Percentiles rank a stretch among this genome's conserved stretches.
Evolutionary conservation across 345 rosid genomes (phyloP).

Genomic region (Lagerstroemia speciosa): DNA sequence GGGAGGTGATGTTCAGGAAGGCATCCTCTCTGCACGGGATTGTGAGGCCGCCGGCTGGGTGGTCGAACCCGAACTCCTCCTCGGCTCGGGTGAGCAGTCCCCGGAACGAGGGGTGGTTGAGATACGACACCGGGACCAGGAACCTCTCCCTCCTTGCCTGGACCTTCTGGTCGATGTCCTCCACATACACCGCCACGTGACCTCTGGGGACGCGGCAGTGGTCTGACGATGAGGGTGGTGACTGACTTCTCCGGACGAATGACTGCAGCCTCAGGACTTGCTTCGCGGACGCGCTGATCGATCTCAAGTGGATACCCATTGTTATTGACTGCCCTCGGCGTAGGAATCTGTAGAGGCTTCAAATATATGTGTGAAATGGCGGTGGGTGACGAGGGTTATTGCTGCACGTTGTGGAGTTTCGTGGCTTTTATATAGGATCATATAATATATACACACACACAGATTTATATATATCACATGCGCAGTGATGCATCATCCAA

Average conservation of each 20-base stretch:
- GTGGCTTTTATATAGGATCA: not conserved
- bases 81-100: slow-evolving; percentile 24
- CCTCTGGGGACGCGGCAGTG: slow-evolving; percentile 29
- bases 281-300: slow-evolving; percentile 25
- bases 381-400: not conserved
- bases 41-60: slow-evolving; percentile 43
- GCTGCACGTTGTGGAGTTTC: not conserved
- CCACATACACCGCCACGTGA: slow-evolving; percentile 36
- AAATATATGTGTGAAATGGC: not conserved
- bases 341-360: not conserved
- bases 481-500: no score
- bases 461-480: no score
- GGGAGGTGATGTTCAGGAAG: slow-evolving; percentile 26
- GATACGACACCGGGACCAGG: slow-evolving; percentile 30
- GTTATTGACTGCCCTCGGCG: not conserved
- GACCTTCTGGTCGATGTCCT: slow-evolving; percentile 26
- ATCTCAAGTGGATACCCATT: slow-evolving; percentile 24
- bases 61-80: slow-evolving; percentile 36
- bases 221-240: not conserved
- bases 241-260: slow-evolving; percentile 13
- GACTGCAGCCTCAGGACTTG: slow-evolving; percentile 28
- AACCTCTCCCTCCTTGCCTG: slow-evolving; percentile 17
- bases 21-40: slow-evolving; percentile 35
- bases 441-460: not conserved
- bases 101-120: slow-evolving; percentile 36